Evolutionary conservation across 352 stramenopile genomes (phyloP).

Genomic region (Globisporangium sylvaticum): DNA sequence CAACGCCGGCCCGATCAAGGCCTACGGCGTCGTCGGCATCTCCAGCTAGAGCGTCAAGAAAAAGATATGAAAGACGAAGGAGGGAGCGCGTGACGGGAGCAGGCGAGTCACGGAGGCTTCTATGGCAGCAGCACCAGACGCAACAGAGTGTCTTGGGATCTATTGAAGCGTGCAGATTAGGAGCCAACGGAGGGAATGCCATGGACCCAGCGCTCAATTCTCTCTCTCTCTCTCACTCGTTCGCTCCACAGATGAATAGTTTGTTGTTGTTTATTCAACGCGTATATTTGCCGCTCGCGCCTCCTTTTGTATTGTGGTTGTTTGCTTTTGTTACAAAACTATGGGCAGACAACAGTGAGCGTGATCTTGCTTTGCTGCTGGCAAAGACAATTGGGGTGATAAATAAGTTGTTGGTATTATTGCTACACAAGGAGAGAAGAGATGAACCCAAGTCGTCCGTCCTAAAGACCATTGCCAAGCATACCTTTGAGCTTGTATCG

Average conservation of each 20-base stretch:
- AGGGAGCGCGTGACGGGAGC: not conserved
- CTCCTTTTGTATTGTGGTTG: not conserved
- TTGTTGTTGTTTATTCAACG: not conserved
- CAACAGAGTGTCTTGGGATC: not conserved
- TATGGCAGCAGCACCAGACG: not conserved
- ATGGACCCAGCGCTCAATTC: not conserved
- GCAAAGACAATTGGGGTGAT: no score
- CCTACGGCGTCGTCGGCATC: constrained; percentile 92
- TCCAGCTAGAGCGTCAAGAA: constrained; percentile 42
- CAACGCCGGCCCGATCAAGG: constrained; percentile 92
- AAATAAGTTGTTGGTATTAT: constrained; percentile 1
- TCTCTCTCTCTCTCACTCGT: not conserved
- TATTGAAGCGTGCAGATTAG: not conserved
- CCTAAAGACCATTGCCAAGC: no score
- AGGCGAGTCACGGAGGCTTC: not conserved
- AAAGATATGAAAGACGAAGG: not conserved
- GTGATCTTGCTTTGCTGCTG: no score
- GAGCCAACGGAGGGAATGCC: not conserved
- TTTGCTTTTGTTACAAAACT: not conserved
- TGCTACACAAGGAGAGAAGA: not conserved
- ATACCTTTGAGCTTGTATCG: not conserved
- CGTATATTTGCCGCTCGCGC: not conserved
- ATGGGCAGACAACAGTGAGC: not conserved
- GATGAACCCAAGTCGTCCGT: no score
- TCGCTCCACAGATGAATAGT: not conserved